Conservation (phyloP, 2,329 filamentous ascomycete genomes). For the Cucurbitaria berberidis region DNA sequence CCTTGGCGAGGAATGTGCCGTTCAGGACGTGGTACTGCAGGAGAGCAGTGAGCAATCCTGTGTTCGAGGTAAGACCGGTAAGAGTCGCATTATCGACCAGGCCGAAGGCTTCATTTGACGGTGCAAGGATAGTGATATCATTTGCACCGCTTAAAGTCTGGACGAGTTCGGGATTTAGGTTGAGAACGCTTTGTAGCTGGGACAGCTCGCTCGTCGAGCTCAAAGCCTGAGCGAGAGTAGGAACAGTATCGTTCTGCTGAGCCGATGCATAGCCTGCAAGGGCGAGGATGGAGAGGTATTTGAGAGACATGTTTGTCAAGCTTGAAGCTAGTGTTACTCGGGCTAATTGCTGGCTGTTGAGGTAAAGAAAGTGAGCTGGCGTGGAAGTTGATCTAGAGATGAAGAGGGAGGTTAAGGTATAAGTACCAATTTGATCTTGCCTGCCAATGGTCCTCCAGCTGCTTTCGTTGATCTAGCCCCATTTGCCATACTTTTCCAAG, state of each 20-base stretch:
- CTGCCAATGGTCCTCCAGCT: slow-evolving; percentile 8
- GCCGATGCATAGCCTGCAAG: slow-evolving; percentile 44
- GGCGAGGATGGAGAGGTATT: slow-evolving; percentile 44
- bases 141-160: slow-evolving; percentile 45
- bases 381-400: neutral
- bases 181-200: slow-evolving; percentile 46
- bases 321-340: neutral
- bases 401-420: slow-evolving; percentile 21
- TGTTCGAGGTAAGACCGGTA: slow-evolving; percentile 32
- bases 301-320: slow-evolving; percentile 48
- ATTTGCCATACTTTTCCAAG: slow-evolving; percentile 22
- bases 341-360: slow-evolving; percentile 1
- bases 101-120: slow-evolving; percentile 59
- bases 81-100: slow-evolving; percentile 48
- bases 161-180: slow-evolving; percentile 46
- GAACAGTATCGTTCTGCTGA: slow-evolving; percentile 22
- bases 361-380: slow-evolving; percentile 1
- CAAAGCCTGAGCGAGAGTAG: slow-evolving; percentile 26
- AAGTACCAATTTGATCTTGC: slow-evolving; percentile 18
- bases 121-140: slow-evolving; percentile 66
- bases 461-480: neutral
- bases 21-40: slow-evolving; percentile 66
- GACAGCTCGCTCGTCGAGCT: slow-evolving; percentile 33
- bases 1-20: slow-evolving; percentile 53
- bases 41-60: slow-evolving; percentile 52